These are phyloP conservation scores for Furcasterigmium sp. DNA, from an alignment of 2,329 filamentous ascomycete genomes.

Conservation along the genomic window DNA sequence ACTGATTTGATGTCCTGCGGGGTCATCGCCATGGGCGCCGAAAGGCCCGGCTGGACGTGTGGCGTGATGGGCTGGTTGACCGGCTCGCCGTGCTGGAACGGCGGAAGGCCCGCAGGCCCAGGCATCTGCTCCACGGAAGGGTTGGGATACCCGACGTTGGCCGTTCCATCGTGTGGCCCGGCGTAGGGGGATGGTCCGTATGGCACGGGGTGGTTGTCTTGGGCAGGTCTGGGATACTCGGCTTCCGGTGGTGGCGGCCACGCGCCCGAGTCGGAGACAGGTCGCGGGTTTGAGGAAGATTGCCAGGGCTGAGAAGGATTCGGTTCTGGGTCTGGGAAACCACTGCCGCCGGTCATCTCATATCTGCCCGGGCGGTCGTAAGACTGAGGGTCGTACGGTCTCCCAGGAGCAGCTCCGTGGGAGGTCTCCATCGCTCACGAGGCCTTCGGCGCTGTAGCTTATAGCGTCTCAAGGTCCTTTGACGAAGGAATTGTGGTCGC, in stretches of 20 bases:
- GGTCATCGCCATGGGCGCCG: slow-evolving; percentile 10
- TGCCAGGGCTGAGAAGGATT: background rate
- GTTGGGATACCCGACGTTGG: background rate
- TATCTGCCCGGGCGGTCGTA: background rate
- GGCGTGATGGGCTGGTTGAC: background rate
- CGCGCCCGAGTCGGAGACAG: background rate
- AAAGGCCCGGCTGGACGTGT: background rate
- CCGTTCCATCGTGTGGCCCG: background rate
- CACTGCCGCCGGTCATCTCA: background rate
- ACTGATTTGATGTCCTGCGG: slow-evolving; percentile 24
- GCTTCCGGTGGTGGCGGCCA: background rate
- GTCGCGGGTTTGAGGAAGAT: background rate
- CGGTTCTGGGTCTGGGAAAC: background rate
- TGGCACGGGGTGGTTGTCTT: background rate
- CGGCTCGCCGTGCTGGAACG: background rate
- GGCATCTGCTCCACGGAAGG: slow-evolving; percentile 1
- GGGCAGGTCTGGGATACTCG: background rate
- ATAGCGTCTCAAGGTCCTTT: no score
- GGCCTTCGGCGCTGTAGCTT: no score
- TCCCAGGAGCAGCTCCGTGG: background rate
- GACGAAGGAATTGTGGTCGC: no score
- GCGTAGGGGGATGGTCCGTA: background rate
- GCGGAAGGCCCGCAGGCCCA: slow-evolving; percentile 1
- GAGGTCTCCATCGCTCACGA: background rate
- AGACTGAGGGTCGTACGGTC: background rate